Conservation (phyloP, 2,329 filamentous ascomycete genomes). For the Akanthomyces lecanii region DNA sequence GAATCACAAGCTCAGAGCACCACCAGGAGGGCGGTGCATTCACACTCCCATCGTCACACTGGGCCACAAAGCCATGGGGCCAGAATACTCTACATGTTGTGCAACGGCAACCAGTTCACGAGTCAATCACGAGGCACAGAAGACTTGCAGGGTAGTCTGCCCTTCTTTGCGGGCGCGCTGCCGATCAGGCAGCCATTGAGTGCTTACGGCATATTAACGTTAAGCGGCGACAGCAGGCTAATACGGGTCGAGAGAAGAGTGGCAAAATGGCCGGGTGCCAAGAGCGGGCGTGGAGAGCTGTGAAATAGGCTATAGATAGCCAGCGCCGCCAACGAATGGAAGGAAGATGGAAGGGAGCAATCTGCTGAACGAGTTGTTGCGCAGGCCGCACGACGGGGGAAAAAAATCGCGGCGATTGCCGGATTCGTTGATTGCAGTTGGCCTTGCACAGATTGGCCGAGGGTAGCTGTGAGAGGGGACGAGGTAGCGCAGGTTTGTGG, state of each 20-base stretch:
- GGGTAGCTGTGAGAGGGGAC: too few relatives aligned
- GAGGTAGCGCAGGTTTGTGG: not conserved
- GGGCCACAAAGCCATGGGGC: not conserved
- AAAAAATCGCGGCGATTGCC: not conserved
- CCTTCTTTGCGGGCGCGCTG: not conserved
- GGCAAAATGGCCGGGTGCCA: not conserved
- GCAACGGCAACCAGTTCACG: not conserved
- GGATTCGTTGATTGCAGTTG: not conserved
- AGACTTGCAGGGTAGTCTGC: not conserved
- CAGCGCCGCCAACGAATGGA: too few relatives aligned
- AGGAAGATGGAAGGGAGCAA: too few relatives aligned
- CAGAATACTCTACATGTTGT: not conserved
- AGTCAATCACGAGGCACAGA: not conserved
- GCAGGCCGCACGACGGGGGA: too few relatives aligned
- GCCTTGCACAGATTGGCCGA: not conserved
- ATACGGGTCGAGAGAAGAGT: not conserved
- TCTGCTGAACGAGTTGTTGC: too few relatives aligned
- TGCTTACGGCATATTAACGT: not conserved
- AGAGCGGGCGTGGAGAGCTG: not conserved
- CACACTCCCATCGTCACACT: not conserved
- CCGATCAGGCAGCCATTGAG: conserved; percentile 4
- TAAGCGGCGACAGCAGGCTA: not conserved
- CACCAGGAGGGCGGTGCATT: not conserved
- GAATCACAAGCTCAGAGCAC: not conserved
- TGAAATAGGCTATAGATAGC: too few relatives aligned